Percentiles rank a stretch among this genome's conserved stretches.
These are phyloP conservation scores for Candolleomyces efflorescens DNA, from an alignment of 768 basidiomycete species.

Conservation along the genomic window DNA sequence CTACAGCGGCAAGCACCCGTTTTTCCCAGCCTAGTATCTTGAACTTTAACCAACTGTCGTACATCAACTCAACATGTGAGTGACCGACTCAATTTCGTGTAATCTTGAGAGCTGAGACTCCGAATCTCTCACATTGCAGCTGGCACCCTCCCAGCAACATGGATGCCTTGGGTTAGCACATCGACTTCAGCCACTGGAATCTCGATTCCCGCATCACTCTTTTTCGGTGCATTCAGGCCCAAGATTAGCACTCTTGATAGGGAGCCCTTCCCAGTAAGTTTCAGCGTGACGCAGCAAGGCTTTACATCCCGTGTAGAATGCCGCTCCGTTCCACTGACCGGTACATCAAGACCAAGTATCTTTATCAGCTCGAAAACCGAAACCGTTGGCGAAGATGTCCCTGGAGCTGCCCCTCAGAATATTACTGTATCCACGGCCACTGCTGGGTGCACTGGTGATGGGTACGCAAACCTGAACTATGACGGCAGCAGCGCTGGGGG, in stretches of 20 bases:
- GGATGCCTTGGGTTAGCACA: neutral
- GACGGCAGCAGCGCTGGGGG: neutral
- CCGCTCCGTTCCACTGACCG: neutral
- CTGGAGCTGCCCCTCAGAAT: neutral
- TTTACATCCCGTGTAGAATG: neutral
- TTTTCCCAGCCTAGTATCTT: neutral
- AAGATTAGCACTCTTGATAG: neutral
- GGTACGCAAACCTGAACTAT: neutral
- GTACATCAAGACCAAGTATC: neutral
- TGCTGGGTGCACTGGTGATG: neutral
- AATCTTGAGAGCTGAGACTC: neutral
- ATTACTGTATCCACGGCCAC: neutral
- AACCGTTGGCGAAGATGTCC: neutral
- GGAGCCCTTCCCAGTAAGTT: neutral
- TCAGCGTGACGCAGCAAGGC: neutral
- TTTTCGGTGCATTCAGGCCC: neutral
- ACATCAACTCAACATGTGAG: neutral
- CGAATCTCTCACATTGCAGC: neutral
- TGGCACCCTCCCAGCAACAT: neutral
- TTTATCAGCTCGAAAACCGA: neutral
- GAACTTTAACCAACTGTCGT: neutral
- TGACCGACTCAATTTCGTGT: neutral
- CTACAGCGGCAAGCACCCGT: neutral
- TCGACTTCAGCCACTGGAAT: neutral
- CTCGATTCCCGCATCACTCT: neutral